These are phyloP conservation scores for Trichoderma sp. DNA, from an alignment of 2,329 filamentous ascomycete genomes.

Conservation along the genomic window DNA sequence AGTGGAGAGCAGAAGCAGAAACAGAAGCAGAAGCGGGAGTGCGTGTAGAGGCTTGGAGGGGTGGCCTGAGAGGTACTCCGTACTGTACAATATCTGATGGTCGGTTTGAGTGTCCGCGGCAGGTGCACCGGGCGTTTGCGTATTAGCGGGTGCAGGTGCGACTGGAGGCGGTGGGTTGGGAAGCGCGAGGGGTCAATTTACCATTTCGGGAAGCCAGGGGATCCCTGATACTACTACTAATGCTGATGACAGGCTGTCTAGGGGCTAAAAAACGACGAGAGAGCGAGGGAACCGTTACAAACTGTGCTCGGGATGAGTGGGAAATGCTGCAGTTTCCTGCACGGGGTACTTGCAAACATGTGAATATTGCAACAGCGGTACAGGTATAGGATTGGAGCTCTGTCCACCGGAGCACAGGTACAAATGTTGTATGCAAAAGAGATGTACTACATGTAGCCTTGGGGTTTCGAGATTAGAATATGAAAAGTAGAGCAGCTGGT, in stretches of 20 bases:
- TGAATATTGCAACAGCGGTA: not conserved
- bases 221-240: not conserved
- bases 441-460: not conserved
- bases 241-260: not conserved
- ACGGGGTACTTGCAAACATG: not conserved
- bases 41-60: not conserved
- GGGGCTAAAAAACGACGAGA: not conserved
- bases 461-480: too few species aligned
- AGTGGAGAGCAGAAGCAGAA: not conserved
- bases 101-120: not conserved
- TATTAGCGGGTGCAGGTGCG: not conserved
- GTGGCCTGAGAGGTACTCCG: not conserved
- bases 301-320: not conserved
- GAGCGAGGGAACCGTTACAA: not conserved
- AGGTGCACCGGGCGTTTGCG: not conserved
- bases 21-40: not conserved
- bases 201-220: constrained; percentile 15
- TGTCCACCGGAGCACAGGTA: not conserved
- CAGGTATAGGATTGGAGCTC: not conserved
- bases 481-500: too few species aligned
- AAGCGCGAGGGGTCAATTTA: constrained; percentile 1
- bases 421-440: not conserved
- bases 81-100: not conserved
- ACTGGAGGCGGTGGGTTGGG: not conserved
- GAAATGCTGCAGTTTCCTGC: not conserved